These are phyloP conservation scores for Aspergillus avenaceus DNA, from an alignment of 495 filamentous ascomycete genomes.

Conservation along the genomic window DNA sequence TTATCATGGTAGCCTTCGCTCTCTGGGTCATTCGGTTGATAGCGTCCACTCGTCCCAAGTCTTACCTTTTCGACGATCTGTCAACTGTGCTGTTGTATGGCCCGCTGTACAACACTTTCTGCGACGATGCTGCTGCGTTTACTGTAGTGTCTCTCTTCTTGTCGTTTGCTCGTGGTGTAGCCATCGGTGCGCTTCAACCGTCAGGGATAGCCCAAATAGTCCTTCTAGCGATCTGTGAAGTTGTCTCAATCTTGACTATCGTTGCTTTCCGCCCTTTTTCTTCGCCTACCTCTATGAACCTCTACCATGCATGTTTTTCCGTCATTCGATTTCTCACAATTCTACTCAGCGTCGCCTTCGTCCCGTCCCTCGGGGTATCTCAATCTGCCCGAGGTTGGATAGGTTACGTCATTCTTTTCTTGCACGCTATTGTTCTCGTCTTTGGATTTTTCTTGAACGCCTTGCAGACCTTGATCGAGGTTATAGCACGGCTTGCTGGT, in stretches of 20 bases:
- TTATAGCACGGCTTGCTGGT: slow-evolving; percentile 72
- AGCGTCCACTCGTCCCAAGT: slow-evolving; percentile 71
- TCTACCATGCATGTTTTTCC: slow-evolving; percentile 84
- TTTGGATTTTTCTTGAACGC: slow-evolving; percentile 95
- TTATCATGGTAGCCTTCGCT: slow-evolving; percentile 65
- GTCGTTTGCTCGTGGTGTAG: slow-evolving; percentile 79
- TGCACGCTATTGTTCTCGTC: slow-evolving; percentile 82
- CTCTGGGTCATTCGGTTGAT: slow-evolving; percentile 79
- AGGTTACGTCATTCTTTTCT: slow-evolving; percentile 83
- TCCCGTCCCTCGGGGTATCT: slow-evolving; percentile 72
- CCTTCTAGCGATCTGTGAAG: slow-evolving; percentile 87
- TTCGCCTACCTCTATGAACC: slow-evolving; percentile 93
- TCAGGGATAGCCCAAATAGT: slow-evolving; percentile 91
- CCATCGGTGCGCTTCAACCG: slow-evolving; percentile 87
- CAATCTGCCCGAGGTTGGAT: slow-evolving; percentile 87
- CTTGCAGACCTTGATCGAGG: slow-evolving; percentile 82
- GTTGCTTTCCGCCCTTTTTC: slow-evolving; percentile 89
- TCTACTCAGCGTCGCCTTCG: slow-evolving; percentile 81
- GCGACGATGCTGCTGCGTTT: slow-evolving; percentile 82
- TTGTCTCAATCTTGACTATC: slow-evolving; percentile 82
- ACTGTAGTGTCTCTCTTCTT: slow-evolving; percentile 80
- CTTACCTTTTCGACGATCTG: slow-evolving; percentile 88
- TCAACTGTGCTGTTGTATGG: slow-evolving; percentile 86
- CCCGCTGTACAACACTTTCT: slow-evolving; percentile 96
- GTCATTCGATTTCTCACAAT: slow-evolving; percentile 71